Evolutionary conservation across 805 yeast species (phyloP).

Genomic region (Metschnikowia matae): DNA sequence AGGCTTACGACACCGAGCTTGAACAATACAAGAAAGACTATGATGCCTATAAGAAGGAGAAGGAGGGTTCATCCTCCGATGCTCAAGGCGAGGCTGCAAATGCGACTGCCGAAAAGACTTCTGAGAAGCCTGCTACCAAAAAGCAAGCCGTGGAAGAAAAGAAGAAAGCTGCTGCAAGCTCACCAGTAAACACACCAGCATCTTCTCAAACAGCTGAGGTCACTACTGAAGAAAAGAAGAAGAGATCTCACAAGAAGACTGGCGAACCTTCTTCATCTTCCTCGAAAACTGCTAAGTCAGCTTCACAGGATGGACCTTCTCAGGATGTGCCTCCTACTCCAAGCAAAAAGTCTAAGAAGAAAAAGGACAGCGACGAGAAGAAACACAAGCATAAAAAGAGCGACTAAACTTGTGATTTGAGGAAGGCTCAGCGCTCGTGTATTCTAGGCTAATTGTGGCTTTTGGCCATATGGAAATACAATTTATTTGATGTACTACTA

Average conservation of each 20-base stretch:
- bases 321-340: constrained; percentile 6
- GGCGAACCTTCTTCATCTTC: neutral
- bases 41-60: constrained; percentile 32
- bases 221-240: constrained; percentile 14
- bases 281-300: neutral
- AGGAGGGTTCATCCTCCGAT: neutral
- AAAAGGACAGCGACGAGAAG: constrained; percentile 14
- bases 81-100: neutral
- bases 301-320: neutral
- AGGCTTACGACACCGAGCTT: constrained; percentile 47
- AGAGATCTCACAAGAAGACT: constrained; percentile 11
- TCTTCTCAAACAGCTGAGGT: neutral
- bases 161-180: neutral
- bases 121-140: constrained; percentile 2
- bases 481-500: constrained; percentile 14
- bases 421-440: constrained; percentile 1
- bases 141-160: neutral
- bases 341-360: constrained; percentile 17
- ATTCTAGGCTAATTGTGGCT: neutral
- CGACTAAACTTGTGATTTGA: constrained; percentile 8
- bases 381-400: constrained; percentile 17
- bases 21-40: constrained; percentile 29
- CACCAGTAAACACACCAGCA: neutral
- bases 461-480: constrained; percentile 8
- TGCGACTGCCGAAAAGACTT: neutral